These are phyloP conservation scores for Rhododendron kiyosumense DNA, from an alignment of 148 eudicot species.

Conservation along the genomic window DNA sequence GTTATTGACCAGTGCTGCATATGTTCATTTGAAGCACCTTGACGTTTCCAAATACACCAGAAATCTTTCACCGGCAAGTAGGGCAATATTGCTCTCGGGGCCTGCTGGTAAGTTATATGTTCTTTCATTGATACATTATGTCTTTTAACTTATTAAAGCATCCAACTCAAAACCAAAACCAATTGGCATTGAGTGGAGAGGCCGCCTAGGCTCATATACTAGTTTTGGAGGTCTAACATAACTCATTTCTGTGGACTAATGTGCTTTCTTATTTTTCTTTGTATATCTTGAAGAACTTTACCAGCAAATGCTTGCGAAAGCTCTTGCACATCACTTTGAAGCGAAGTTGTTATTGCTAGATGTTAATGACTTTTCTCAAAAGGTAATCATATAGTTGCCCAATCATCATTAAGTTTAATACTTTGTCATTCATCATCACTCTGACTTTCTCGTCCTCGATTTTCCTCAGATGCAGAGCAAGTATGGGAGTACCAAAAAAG, in stretches of 20 bases:
- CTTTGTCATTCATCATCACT: background rate
- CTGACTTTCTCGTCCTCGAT: constrained; percentile 20
- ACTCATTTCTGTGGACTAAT: constrained; percentile 3
- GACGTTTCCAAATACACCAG: constrained; percentile 85
- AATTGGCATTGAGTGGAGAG: background rate
- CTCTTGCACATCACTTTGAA: constrained; percentile 76
- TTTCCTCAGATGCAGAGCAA: constrained; percentile 81
- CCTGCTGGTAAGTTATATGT: constrained; percentile 68
- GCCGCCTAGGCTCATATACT: background rate
- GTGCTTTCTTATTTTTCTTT: constrained; percentile 9
- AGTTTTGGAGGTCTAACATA: background rate
- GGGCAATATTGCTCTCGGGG: constrained; percentile 84
- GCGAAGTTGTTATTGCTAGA: constrained; percentile 83
- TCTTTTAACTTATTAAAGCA: background rate
- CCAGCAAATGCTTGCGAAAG: constrained; percentile 82
- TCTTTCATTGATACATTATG: background rate
- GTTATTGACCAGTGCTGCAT: constrained; percentile 83
- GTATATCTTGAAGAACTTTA: constrained; percentile 49
- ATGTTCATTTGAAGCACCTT: constrained; percentile 81
- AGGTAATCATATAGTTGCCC: constrained; percentile 33
- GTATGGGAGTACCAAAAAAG: constrained; percentile 63
- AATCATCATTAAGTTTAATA: background rate
- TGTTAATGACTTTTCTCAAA: constrained; percentile 67
- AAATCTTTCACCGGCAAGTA: constrained; percentile 89
- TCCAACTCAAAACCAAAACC: background rate